These are phyloP conservation scores for Microcyclospora pomicola DNA, from an alignment of 2,329 filamentous ascomycete species.

Conservation along the genomic window DNA sequence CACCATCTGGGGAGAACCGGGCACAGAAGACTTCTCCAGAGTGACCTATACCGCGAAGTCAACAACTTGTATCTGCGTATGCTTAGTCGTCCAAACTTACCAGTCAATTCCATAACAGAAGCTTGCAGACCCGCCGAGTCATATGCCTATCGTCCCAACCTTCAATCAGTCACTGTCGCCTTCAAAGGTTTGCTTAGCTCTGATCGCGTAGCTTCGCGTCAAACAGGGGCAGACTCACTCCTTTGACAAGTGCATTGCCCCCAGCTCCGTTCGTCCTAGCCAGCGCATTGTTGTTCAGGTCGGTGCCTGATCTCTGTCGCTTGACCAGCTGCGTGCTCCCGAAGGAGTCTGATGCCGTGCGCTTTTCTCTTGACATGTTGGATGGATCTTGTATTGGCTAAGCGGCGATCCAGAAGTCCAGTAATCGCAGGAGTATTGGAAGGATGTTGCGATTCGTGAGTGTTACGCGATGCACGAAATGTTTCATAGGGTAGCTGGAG, in stretches of 20 bases:
- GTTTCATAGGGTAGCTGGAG: too few relatives aligned
- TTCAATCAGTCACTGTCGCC: conserved; percentile 12
- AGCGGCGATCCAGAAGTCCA: not conserved
- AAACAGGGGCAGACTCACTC: conserved; percentile 42
- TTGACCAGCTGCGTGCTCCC: conserved; percentile 73
- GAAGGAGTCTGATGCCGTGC: conserved; percentile 75
- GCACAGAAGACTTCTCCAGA: conserved; percentile 78
- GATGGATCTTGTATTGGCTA: not conserved
- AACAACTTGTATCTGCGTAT: not conserved
- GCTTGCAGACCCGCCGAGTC: conserved; percentile 74
- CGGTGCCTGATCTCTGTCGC: conserved; percentile 60
- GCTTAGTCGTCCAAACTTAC: conserved; percentile 29
- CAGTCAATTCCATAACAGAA: conserved; percentile 85
- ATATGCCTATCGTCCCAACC: conserved; percentile 42
- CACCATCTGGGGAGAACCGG: conserved; percentile 77
- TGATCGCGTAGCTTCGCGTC: not conserved
- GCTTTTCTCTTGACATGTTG: conserved; percentile 78
- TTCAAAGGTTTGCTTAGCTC: conserved; percentile 13
- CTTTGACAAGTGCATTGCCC: conserved; percentile 51
- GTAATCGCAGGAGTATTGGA: too few relatives aligned
- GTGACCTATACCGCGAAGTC: conserved; percentile 34
- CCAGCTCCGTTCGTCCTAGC: conserved; percentile 43
- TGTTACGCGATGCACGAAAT: too few relatives aligned
- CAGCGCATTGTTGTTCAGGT: conserved; percentile 41
- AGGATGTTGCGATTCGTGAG: too few relatives aligned